Conservation (phyloP, 495 filamentous ascomycete species). For the Aspergillus ostianus region DNA sequence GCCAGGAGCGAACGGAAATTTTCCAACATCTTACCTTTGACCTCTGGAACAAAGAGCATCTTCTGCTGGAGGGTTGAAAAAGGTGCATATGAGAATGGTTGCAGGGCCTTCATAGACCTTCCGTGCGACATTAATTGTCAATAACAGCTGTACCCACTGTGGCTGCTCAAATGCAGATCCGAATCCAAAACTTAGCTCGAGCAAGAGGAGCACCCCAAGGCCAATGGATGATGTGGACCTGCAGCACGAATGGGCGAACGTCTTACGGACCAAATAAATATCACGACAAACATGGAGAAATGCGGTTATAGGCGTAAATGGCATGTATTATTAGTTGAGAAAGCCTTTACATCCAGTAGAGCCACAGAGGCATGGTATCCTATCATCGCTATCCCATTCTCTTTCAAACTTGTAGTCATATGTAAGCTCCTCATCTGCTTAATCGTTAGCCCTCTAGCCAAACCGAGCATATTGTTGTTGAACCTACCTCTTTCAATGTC, state of each 20-base stretch:
- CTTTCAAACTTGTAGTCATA: conserved; percentile 99
- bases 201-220: too few species aligned
- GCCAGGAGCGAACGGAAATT: not conserved
- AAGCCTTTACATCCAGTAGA: conserved; percentile 97
- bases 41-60: not conserved
- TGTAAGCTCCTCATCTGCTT: conserved; percentile 91
- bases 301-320: not conserved
- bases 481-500: conserved; percentile 91
- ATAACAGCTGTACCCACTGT: not conserved
- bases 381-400: conserved; percentile 89
- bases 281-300: not conserved
- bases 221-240: too few species aligned
- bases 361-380: conserved; percentile 95
- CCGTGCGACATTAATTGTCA: not conserved
- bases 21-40: not conserved
- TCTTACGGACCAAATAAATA: not conserved
- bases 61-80: not conserved
- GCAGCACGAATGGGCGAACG: not conserved
- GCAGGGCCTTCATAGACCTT: not conserved
- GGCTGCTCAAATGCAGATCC: not conserved
- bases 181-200: not conserved
- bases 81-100: not conserved
- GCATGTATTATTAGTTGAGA: conserved; percentile 67
- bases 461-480: not conserved
- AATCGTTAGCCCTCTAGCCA: conserved; percentile 40